Conservation (phyloP, 2,329 filamentous ascomycete species). For the Colletotrichum australisinense region DNA sequence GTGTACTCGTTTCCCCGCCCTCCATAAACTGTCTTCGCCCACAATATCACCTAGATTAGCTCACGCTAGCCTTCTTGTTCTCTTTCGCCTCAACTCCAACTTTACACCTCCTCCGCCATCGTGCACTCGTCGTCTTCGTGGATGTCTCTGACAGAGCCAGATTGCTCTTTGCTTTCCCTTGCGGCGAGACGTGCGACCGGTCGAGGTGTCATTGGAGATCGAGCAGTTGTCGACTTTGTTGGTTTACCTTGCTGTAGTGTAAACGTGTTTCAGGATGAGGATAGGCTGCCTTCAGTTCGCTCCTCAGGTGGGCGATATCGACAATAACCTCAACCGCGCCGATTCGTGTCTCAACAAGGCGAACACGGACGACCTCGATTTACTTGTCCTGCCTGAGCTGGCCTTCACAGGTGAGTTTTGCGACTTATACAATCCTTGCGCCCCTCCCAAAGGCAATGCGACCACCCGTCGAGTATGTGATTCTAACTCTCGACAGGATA, state of each 20-base stretch:
- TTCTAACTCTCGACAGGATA: constrained; percentile 64
- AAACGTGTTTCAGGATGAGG: neutral
- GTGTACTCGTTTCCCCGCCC: neutral
- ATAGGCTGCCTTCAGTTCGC: constrained; percentile 79
- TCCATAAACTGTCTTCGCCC: neutral
- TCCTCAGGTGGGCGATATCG: constrained; percentile 75
- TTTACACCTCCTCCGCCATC: neutral
- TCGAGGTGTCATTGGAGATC: neutral
- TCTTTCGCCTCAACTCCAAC: too few relatives aligned
- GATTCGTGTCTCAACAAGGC: constrained; percentile 70
- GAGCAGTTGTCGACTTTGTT: neutral
- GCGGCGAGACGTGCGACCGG: neutral
- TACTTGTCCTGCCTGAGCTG: constrained; percentile 81
- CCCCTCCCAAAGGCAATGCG: too few relatives aligned
- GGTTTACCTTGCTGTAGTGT: neutral
- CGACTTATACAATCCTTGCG: too few relatives aligned
- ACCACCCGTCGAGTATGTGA: too few relatives aligned
- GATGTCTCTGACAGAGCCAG: neutral
- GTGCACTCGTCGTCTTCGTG: neutral
- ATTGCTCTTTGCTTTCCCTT: neutral
- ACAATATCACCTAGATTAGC: neutral
- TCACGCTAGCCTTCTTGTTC: neutral
- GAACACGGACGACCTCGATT: constrained; percentile 67
- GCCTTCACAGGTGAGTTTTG: constrained; percentile 73
- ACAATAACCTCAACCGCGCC: constrained; percentile 77